These are phyloP conservation scores for Scheffersomyces insectosa DNA, from an alignment of 1,139 yeast species.

Conservation along the genomic window DNA sequence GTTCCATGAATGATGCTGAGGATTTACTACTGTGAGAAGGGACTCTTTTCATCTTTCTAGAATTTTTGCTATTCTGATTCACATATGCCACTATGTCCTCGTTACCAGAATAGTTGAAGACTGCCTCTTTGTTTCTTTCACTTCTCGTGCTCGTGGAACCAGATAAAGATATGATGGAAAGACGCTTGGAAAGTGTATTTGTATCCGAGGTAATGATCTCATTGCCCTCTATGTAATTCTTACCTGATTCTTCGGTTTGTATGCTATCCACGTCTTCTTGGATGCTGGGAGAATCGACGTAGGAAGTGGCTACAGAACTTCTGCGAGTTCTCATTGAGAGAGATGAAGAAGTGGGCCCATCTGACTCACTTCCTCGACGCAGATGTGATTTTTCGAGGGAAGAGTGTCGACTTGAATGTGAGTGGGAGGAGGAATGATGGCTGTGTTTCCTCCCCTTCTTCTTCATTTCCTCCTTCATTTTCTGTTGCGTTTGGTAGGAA, in stretches of 20 bases:
- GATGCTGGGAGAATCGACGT: background rate
- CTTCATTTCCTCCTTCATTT: slow-evolving; percentile 16
- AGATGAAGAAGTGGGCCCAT: background rate
- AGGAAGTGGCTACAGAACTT: background rate
- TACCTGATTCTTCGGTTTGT: background rate
- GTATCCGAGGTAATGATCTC: background rate
- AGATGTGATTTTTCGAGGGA: background rate
- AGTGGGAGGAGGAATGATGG: background rate
- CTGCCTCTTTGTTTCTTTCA: background rate
- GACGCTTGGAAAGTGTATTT: background rate
- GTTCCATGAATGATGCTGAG: background rate
- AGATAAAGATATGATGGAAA: background rate
- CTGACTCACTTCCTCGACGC: too few relatives aligned
- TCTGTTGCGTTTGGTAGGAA: slow-evolving; percentile 20
- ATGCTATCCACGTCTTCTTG: background rate
- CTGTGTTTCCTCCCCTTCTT: slow-evolving; percentile 6
- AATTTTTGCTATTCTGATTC: background rate
- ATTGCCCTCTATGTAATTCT: background rate
- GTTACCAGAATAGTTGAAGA: background rate
- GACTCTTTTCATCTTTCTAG: background rate
- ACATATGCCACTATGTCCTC: background rate
- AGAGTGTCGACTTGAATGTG: background rate
- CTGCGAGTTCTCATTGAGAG: background rate
- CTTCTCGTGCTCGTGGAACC: background rate
- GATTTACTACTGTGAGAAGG: background rate